These are phyloP conservation scores for Lunularia cruciata DNA, from an alignment of 225 moss, liverwort and hornwort genomes.

Conservation along the genomic window DNA sequence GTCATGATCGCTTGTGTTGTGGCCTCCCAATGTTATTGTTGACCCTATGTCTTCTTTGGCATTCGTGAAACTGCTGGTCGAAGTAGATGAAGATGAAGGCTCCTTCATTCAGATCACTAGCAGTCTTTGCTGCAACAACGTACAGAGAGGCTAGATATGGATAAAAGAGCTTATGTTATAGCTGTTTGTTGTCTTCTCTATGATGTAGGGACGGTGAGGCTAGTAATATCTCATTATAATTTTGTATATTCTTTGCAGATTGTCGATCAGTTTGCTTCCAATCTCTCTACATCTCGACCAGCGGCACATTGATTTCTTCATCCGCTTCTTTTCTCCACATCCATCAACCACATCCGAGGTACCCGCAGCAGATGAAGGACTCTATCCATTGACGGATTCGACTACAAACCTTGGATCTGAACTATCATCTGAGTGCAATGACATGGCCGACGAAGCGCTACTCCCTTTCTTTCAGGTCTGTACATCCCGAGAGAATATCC, in stretches of 20 bases:
- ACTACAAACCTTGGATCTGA: slow-evolving; percentile 53
- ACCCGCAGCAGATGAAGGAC: slow-evolving; percentile 49
- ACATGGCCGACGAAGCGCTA: slow-evolving; percentile 72
- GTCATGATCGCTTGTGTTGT: not conserved
- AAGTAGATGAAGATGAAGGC: no score
- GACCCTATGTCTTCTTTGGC: no score
- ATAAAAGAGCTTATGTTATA: no score
- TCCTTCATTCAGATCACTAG: no score
- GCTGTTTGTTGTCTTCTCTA: no score
- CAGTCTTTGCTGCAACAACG: no score
- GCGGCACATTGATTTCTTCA: slow-evolving; percentile 90
- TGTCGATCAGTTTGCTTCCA: slow-evolving; percentile 76
- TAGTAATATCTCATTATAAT: not conserved
- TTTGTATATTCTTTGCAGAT: slow-evolving; percentile 42
- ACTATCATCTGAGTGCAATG: slow-evolving; percentile 55
- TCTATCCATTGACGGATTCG: slow-evolving; percentile 46
- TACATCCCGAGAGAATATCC: not conserved
- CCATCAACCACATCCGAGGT: slow-evolving; percentile 35
- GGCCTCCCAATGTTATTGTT: no score
- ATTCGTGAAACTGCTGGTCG: no score
- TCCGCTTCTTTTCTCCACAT: slow-evolving; percentile 77
- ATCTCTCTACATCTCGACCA: slow-evolving; percentile 92
- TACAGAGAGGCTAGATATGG: no score
- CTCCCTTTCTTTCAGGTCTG: slow-evolving; percentile 91
- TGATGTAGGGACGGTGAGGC: no score